Percentiles rank a stretch among this genome's conserved stretches.
Evolutionary conservation across 164 flowering plant species (phyloP).

Genomic region (Vitis rupestris): DNA sequence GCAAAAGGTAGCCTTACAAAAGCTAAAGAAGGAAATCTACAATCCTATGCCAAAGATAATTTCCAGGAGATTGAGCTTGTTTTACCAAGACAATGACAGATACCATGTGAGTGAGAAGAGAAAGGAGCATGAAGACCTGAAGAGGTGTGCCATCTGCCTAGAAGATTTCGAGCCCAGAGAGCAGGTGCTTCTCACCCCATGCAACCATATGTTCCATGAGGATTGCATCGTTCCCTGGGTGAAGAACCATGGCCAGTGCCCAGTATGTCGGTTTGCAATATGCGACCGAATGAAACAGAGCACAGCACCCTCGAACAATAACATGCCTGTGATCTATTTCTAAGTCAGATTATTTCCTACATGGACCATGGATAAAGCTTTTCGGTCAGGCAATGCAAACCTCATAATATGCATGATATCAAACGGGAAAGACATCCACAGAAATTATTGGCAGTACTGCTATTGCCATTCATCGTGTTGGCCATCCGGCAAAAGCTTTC

Average conservation of each 20-base stretch:
- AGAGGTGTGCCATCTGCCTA: slow-evolving; percentile 51
- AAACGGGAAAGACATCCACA: too few relatives aligned
- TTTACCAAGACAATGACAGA: too few relatives aligned
- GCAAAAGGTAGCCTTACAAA: slow-evolving; percentile 33
- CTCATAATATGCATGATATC: too few relatives aligned
- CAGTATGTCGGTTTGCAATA: slow-evolving; percentile 40
- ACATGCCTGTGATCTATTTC: too few relatives aligned
- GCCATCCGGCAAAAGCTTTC: too few relatives aligned
- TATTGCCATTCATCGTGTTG: too few relatives aligned
- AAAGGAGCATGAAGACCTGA: slow-evolving; percentile 19
- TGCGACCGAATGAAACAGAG: background rate
- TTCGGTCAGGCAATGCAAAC: too few relatives aligned
- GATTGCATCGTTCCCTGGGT: slow-evolving; percentile 53
- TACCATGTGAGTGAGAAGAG: too few relatives aligned
- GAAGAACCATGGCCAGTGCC: slow-evolving; percentile 46
- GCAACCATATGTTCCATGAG: slow-evolving; percentile 59
- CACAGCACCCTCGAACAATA: too few relatives aligned
- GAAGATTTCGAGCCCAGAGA: slow-evolving; percentile 44
- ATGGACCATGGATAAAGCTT: too few relatives aligned
- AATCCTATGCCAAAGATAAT: slow-evolving; percentile 26
- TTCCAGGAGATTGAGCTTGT: slow-evolving; percentile 1
- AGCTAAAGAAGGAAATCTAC: slow-evolving; percentile 44
- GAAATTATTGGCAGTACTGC: too few relatives aligned
- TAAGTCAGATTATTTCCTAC: too few relatives aligned
- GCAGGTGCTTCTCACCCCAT: slow-evolving; percentile 47